phyloP scores from a whole-genome alignment of 768 basidiomycete species.

The Trametes cingulata region DNA sequence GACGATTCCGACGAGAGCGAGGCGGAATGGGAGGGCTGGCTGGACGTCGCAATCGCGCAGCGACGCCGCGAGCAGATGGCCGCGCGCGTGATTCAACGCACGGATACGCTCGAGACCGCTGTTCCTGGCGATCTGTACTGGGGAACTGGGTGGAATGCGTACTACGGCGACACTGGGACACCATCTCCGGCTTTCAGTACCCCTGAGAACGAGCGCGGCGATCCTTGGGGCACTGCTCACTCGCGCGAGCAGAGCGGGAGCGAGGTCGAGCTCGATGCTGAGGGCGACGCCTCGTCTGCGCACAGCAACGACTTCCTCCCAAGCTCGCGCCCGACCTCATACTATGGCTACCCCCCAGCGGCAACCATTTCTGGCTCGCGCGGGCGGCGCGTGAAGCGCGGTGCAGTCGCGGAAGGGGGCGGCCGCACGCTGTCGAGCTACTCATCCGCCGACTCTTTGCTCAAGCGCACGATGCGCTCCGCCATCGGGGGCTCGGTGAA shows the following conservation, averaged over 20 bases:
- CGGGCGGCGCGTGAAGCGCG: not conserved
- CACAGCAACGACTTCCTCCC: conserved; percentile 8
- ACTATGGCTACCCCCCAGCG: not conserved
- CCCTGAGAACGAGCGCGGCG: not conserved
- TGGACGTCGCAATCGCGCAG: conserved; percentile 53
- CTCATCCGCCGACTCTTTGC: conserved; percentile 30
- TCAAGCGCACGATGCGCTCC: conserved; percentile 23
- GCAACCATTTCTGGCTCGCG: not conserved
- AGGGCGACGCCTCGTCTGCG: conserved; percentile 8
- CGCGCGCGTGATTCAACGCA: not conserved
- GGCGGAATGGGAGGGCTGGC: conserved; percentile 69
- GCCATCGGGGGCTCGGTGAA: conserved; percentile 6
- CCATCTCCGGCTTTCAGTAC: not conserved
- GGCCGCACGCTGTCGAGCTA: conserved; percentile 26
- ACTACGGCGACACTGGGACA: not conserved
- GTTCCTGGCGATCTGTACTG: conserved; percentile 1
- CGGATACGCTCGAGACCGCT: conserved; percentile 7
- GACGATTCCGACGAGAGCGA: conserved; percentile 43
- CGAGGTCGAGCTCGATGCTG: conserved; percentile 4
- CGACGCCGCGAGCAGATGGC: conserved; percentile 31
- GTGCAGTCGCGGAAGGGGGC: not conserved
- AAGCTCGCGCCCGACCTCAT: not conserved
- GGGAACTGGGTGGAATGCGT: conserved; percentile 6
- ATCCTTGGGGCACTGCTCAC: not conserved
- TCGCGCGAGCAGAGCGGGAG: conserved; percentile 5